Evolutionary conservation across 2,329 filamentous ascomycete genomes (phyloP).

Genomic region (Teratosphaeria destructans): DNA sequence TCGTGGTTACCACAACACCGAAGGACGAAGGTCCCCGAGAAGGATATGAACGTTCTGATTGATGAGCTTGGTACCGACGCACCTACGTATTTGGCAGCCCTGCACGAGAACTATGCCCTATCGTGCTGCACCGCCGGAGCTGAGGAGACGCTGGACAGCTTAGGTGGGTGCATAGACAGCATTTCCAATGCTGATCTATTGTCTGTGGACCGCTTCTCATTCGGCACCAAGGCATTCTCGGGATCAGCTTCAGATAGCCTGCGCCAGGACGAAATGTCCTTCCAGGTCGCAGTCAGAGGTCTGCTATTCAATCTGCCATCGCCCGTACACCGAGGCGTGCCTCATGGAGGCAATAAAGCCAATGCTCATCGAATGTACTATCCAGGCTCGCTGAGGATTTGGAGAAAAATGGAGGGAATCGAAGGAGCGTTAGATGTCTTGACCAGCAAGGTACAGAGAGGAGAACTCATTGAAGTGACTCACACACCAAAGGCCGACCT

Average conservation of each 20-base stretch:
- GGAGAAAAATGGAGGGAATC: conserved; percentile 73
- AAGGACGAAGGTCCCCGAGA: conserved; percentile 35
- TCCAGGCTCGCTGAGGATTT: conserved; percentile 71
- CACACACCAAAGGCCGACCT: not conserved
- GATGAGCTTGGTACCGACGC: conserved; percentile 91
- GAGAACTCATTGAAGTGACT: conserved; percentile 6
- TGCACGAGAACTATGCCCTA: conserved; percentile 87
- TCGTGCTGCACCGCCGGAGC: conserved; percentile 61
- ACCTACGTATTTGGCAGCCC: conserved; percentile 74
- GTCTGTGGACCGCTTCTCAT: conserved; percentile 60
- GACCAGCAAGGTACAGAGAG: conserved; percentile 46
- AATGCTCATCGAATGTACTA: conserved; percentile 88
- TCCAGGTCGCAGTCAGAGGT: conserved; percentile 80
- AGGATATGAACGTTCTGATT: conserved; percentile 57
- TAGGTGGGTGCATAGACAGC: conserved; percentile 76
- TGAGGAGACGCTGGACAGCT: conserved; percentile 57
- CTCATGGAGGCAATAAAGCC: conserved; percentile 19
- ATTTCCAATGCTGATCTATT: conserved; percentile 84
- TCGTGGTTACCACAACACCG: conserved; percentile 35
- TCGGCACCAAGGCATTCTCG: conserved; percentile 42
- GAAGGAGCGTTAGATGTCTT: conserved; percentile 62
- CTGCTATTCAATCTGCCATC: conserved; percentile 74
- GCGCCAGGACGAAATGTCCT: conserved; percentile 87
- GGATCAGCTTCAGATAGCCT: conserved; percentile 56
- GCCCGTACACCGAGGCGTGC: conserved; percentile 59